Percentiles rank a stretch among this genome's conserved stretches.
Evolutionary conservation across 495 filamentous ascomycete species (phyloP).

Genomic region (Cercophora scortea): DNA sequence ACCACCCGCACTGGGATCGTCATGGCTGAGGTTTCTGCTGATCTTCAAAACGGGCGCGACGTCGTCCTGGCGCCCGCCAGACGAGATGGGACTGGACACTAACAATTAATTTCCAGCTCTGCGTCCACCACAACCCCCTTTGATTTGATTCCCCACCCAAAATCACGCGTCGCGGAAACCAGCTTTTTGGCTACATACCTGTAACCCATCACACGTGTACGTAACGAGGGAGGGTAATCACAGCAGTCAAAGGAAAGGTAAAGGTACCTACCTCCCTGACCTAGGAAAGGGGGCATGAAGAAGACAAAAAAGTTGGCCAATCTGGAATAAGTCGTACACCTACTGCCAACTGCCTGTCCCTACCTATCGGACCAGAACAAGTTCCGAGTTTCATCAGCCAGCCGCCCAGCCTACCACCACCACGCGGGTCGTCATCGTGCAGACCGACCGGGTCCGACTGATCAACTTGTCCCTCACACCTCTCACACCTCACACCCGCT

Average conservation of each 20-base stretch:
- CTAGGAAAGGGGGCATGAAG: not conserved
- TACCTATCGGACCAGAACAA: not conserved
- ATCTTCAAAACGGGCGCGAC: not conserved
- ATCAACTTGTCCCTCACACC: too few species aligned
- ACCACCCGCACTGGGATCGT: too few species aligned
- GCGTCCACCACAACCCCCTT: not conserved
- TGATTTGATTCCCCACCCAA: not conserved
- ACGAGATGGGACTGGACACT: not conserved
- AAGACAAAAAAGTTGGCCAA: not conserved
- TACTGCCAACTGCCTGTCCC: not conserved
- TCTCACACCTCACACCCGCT: too few species aligned
- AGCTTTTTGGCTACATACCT: not conserved
- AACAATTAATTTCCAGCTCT: conserved; percentile 4
- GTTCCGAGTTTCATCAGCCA: not conserved
- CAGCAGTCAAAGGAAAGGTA: not conserved
- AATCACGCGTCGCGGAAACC: not conserved
- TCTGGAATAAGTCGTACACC: not conserved
- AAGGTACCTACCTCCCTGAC: not conserved
- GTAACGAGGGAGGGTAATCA: too few species aligned
- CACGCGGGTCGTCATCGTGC: conserved; percentile 15
- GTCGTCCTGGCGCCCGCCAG: not conserved
- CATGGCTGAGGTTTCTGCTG: too few species aligned
- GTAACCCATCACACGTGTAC: not conserved
- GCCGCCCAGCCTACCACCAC: not conserved
- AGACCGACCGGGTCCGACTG: not conserved